A percentile compares a stretch with the other conserved stretches of the same genome.
Evolutionary conservation across 1,139 yeast species (phyloP).

Genomic region (Geotrichum citri-aurantii): DNA sequence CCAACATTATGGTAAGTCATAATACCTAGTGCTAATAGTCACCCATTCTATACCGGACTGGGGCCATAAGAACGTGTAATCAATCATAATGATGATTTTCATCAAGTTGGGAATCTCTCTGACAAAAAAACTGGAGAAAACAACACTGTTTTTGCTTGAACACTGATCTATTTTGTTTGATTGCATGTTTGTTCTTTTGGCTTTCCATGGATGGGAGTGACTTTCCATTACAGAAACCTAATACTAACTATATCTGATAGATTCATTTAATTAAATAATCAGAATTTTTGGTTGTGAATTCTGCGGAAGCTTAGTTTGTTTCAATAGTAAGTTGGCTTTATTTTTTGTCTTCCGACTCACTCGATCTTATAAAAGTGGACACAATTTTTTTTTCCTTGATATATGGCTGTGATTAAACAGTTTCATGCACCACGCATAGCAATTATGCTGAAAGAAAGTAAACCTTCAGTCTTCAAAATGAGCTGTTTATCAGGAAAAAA

Average conservation of each 20-base stretch:
- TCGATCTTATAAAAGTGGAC: not conserved
- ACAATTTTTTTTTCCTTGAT: not conserved
- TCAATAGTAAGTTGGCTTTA: constrained; percentile 5
- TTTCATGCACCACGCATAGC: constrained; percentile 37
- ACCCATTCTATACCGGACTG: not conserved
- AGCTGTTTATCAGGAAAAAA: constrained; percentile 19
- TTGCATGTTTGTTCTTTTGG: not conserved
- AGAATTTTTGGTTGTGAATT: too few species aligned
- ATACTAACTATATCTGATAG: not conserved
- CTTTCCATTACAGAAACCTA: not conserved
- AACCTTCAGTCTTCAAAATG: constrained; percentile 37
- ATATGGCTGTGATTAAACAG: constrained; percentile 29
- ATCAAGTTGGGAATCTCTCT: constrained; percentile 39
- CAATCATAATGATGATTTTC: constrained; percentile 26
- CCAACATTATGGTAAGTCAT: not conserved
- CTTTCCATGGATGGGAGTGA: not conserved
- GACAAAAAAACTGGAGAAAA: constrained; percentile 34
- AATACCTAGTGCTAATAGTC: not conserved
- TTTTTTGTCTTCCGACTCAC: not conserved
- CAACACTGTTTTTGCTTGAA: constrained; percentile 25
- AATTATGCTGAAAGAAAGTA: constrained; percentile 22
- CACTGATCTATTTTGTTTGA: constrained; percentile 24
- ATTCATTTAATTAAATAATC: too few species aligned
- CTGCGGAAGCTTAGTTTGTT: not conserved
- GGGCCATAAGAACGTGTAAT: not conserved